These are phyloP conservation scores for Fusarium algeriense DNA, from an alignment of 2,329 filamentous ascomycete species.

Conservation along the genomic window DNA sequence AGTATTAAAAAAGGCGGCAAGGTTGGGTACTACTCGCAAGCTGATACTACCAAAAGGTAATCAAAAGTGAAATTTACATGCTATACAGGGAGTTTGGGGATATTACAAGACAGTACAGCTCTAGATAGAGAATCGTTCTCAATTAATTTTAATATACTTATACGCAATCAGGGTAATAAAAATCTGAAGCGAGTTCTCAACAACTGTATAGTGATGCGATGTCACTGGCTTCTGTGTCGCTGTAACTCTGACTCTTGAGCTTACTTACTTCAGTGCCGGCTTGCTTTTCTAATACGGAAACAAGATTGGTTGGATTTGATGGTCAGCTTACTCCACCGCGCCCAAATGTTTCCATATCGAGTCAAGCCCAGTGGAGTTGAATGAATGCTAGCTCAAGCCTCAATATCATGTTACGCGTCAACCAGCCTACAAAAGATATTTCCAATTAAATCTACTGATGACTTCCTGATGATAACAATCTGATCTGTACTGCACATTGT, in stretches of 20 bases:
- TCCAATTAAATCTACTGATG: rapidly evolving
- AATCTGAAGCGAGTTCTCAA: too few species aligned
- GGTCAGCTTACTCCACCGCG: neutral
- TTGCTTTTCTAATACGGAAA: neutral
- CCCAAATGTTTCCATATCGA: slow-evolving; percentile 24
- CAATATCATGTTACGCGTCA: neutral
- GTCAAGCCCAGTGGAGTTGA: neutral
- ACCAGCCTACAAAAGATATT: rapidly evolving
- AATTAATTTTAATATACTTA: neutral
- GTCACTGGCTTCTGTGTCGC: too few species aligned
- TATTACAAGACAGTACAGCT: neutral
- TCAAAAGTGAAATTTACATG: neutral
- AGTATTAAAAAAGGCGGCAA: too few species aligned
- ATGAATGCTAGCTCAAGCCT: neutral
- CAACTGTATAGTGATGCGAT: too few species aligned
- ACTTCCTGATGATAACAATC: too few species aligned
- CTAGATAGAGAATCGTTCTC: neutral
- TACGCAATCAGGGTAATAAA: neutral
- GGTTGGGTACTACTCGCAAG: rapidly evolving
- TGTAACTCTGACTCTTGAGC: too few species aligned
- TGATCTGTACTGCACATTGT: neutral
- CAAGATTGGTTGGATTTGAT: neutral
- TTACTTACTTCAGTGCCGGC: neutral
- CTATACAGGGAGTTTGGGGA: too few species aligned
- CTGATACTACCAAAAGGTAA: neutral